Base-by-base conservation (phyloP, 345 rosid genomes). In the Atalantia buxifolia region DNA sequence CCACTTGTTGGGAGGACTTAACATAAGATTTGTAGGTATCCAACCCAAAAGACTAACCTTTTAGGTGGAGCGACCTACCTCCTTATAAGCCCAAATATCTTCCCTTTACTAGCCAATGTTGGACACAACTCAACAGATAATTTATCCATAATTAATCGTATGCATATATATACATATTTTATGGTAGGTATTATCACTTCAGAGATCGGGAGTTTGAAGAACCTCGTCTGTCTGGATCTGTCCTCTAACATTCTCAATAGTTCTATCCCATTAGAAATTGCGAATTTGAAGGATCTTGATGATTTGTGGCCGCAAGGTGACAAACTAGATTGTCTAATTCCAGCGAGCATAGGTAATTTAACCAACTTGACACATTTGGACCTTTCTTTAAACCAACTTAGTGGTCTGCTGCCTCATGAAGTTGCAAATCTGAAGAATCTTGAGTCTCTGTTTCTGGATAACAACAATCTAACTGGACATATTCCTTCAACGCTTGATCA, bases 211-310 rank as follows among this genome's bases (percentile, higher is more conserved):
- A 50, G 21, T 50, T 18, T 50, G 21, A 50, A 2, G 6, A 18
- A 50, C 1, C 21, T 50, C 0, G 0, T 16, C 2, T 0, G 0
- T 0, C 22, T 50, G 22, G 7, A 1, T 18, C 56, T 50, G 0
- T 50, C 22, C 1, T 0, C 0, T 5, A 50, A 50, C 22, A 14
- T 4, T 1, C 56, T 50, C 22, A 50, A 18, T 16, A 22, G 56
- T 48, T 13, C 19, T 13, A 1, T 48, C 19, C 55, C 55, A 13
- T 1, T 3, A 48, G 53, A 48, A 48, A 0, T 48, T 48, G 18
- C 18, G 0, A 48, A 48, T 13, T 10, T 48, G 53, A 48, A 48
- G 18, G 5, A 4, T 48, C 53, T 48, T 45, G 1, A 13, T 2
- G 0, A 0, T 0, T 4, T 45, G 18, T 0, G 0, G 1, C 0